Evolutionary conservation across 352 stramenopile species (phyloP).

Genomic region (Globisporangium nodosum): DNA sequence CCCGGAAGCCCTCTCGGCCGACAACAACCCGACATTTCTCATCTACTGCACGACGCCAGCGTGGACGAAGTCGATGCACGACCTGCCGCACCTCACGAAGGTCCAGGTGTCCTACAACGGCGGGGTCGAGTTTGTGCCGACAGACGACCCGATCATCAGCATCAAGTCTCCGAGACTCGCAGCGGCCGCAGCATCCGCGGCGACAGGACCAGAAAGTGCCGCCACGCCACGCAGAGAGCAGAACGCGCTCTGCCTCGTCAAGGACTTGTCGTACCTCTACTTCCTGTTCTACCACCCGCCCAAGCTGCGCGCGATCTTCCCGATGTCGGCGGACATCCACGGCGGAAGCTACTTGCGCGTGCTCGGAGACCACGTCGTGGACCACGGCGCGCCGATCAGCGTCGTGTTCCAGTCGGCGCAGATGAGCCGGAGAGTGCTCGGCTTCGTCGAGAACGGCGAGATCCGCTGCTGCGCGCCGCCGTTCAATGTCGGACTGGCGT

Average conservation of each 20-base stretch:
- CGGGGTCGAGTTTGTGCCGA: constrained; percentile 45
- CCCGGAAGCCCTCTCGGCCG: background rate
- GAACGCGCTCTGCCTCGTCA: constrained; percentile 21
- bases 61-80: constrained; percentile 23
- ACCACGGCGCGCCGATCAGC: constrained; percentile 53
- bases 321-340: constrained; percentile 58
- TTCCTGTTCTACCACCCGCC: constrained; percentile 72
- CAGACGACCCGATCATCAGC: constrained; percentile 13
- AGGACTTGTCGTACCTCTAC: constrained; percentile 65
- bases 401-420: constrained; percentile 54
- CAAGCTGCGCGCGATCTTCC: constrained; percentile 36
- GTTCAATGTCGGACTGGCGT: constrained; percentile 46
- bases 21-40: constrained; percentile 29
- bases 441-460: constrained; percentile 62
- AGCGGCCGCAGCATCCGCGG: background rate
- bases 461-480: constrained; percentile 59
- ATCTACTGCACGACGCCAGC: constrained; percentile 42
- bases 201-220: background rate
- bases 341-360: constrained; percentile 65
- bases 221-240: background rate
- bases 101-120: constrained; percentile 67
- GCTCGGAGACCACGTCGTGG: constrained; percentile 46
- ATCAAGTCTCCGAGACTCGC: constrained; percentile 4
- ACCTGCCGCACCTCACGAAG: constrained; percentile 52
- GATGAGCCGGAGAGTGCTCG: constrained; percentile 53